Conservation (phyloP, 495 filamentous ascomycete species). For the Glarea lozoyensis region DNA sequence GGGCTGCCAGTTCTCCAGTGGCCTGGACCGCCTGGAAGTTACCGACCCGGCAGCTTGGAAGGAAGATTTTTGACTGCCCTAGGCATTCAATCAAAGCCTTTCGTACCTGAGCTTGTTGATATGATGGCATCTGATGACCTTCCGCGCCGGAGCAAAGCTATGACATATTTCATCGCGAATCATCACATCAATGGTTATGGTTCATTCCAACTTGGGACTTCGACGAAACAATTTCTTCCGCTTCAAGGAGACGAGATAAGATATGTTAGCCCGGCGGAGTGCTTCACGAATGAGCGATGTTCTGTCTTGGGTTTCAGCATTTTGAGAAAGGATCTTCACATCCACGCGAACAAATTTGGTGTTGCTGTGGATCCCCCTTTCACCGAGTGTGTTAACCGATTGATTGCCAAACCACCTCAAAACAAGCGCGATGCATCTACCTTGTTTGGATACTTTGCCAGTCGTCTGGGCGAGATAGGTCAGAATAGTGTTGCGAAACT, state of each 20-base stretch:
- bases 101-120: slow-evolving; percentile 59
- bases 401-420: slow-evolving; percentile 62
- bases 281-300: slow-evolving; percentile 72
- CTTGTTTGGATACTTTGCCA: slow-evolving; percentile 76
- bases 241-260: slow-evolving; percentile 52
- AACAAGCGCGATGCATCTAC: slow-evolving; percentile 53
- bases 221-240: slow-evolving; percentile 61
- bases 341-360: slow-evolving; percentile 72
- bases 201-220: slow-evolving; percentile 43
- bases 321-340: slow-evolving; percentile 59
- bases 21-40: slow-evolving; percentile 54
- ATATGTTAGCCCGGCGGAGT: slow-evolving; percentile 62
- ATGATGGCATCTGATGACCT: slow-evolving; percentile 63
- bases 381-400: slow-evolving; percentile 56
- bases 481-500: slow-evolving; percentile 49
- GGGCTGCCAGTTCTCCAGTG: slow-evolving; percentile 76
- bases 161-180: slow-evolving; percentile 77
- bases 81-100: slow-evolving; percentile 61
- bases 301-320: slow-evolving; percentile 72
- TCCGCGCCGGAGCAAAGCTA: slow-evolving; percentile 48
- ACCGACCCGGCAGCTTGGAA: slow-evolving; percentile 53
- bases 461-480: slow-evolving; percentile 57
- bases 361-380: slow-evolving; percentile 74
- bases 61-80: slow-evolving; percentile 62
- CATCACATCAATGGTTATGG: slow-evolving; percentile 69